Base-by-base conservation (phyloP, 805 yeast genomes). In the Yarrowia yakushimensis region DNA sequence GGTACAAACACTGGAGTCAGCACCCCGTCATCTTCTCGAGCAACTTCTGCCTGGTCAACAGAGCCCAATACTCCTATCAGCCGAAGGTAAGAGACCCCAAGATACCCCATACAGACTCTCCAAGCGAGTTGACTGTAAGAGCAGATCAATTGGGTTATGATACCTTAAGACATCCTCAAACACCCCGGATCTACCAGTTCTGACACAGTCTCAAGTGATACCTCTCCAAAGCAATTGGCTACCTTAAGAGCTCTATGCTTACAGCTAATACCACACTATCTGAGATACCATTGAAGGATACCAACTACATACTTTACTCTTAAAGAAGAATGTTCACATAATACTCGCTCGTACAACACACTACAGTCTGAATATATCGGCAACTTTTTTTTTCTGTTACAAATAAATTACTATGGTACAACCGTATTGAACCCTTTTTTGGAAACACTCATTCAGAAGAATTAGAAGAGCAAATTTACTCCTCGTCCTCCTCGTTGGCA, bases 371-470 rank as follows among this genome's bases (percentile, higher is more conserved):
- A 8, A 25, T 36, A 36, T 48, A 48, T 48, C 30, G 31, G 57
- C 57, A 48, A 48, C 57, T 48, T 48, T 33, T 30, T n/a, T 28
- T 31, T 30, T 48, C 41, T 25, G 59, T 36, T 52, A 52, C 59
- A 52, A 52, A 52, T 52, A 52, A 52, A 52, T 52, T 52, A 52
- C 59, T 52, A 52, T 52, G 59, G 59, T 52, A 52, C 59, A 52
- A 52, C 43, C 43, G 43, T 8, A 48, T 48, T 52, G 59, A 52
- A 52, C 59, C 55, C 25, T 52, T 52, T 52, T 52, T 52, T 52
- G 18, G 39, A 34, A 33, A 17, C 42, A 33, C 31, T 34, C 36
- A 46, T 27, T 43, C 48, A 31, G 37, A 27, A 42, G 28, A 36
- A 39, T 10, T 30, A 23, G 57, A 48, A 50, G 37, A 48, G 37